Percentiles rank a stretch among this genome's conserved stretches.
These are phyloP conservation scores for Plasmodium vivax DNA, from an alignment of 169 alveolate species.

Conservation along the genomic window DNA sequence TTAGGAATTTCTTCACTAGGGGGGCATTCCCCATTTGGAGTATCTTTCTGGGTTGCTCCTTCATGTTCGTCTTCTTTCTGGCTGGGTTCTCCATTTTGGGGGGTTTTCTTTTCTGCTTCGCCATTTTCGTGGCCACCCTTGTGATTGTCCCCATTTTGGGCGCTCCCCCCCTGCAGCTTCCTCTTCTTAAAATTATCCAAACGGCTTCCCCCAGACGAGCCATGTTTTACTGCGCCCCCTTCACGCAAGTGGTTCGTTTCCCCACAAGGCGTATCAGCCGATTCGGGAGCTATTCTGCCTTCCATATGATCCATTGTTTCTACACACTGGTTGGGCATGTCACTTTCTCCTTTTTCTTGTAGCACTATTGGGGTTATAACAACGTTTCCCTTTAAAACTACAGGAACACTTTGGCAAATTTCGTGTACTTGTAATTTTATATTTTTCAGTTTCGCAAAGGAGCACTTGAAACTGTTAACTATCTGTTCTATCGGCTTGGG, in stretches of 20 bases:
- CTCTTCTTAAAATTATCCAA: constrained; percentile 3
- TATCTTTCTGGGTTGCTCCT: not conserved
- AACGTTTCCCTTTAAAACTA: constrained; percentile 62
- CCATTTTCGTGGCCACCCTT: not conserved
- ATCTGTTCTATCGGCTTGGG: constrained; percentile 79
- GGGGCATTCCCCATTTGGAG: not conserved
- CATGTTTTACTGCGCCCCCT: not conserved
- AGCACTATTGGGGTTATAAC: constrained; percentile 42
- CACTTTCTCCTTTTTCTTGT: constrained; percentile 1
- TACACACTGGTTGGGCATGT: not conserved
- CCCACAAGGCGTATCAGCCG: not conserved
- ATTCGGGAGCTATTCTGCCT: not conserved
- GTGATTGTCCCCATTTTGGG: not conserved
- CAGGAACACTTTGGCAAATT: constrained; percentile 19
- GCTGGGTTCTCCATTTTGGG: not conserved
- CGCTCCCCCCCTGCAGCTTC: not conserved
- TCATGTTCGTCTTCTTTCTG: not conserved
- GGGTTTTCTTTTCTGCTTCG: not conserved
- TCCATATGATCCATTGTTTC: not conserved
- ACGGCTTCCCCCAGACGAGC: not conserved
- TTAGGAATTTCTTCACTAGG: not conserved
- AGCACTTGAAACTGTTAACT: constrained; percentile 44
- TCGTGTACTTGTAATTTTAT: constrained; percentile 9
- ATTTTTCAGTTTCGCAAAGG: constrained; percentile 79
- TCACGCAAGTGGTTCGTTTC: not conserved